Evolutionary conservation across 2,329 filamentous ascomycete species (phyloP), one percentile per base, ranked within the genome.

Genomic region (Apiospora marii): DNA sequence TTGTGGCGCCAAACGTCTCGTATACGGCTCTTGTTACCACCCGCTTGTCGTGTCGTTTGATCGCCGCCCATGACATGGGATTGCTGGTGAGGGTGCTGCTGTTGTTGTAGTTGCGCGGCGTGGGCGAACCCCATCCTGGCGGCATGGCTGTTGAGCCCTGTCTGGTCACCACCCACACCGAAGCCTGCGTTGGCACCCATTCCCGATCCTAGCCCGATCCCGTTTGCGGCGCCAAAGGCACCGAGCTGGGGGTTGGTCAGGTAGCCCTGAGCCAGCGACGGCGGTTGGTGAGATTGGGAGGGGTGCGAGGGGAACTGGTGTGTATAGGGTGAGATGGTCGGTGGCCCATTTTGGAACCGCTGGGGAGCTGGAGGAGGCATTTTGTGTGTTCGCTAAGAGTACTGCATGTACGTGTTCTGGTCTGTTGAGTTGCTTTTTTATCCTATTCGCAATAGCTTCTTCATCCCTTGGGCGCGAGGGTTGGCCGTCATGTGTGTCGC

Each of bases 1-100:
- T 98, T 98, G 78, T 94, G 91, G 81, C 93, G 93, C 96, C 96
- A 99, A 51, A 99, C 96, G 79, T 99, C 96, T 76, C 95, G 90
- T 92, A 98, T 98, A 81, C 95, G 89, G 74, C 92, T 90, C 79
- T 94, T 94, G 24, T 89, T 88, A 74, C 72, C 81, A 81, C 83
- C 89, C 90, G 82, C 83, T 83, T 74, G 69, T 74, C 77, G 79
- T 16, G 77, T 75, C 67, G 75, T 72, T 34, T 79, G 76, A 73
- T 87, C 86, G 44, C 81, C 81, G 8, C 76, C 75, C 53, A 80
- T 75, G 64, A 71, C 76, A 49, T 81, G 80, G 19, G 79, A 75
- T 41, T 79, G 78, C 48, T 87, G 89, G 73, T 90, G 85, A 73
- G 86, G 84, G 74, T 91, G 88, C 69, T 90, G 89, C 74, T 87